phyloP scores from a whole-genome alignment of 768 basidiomycete genomes.

The Termitomyces sp. region DNA sequence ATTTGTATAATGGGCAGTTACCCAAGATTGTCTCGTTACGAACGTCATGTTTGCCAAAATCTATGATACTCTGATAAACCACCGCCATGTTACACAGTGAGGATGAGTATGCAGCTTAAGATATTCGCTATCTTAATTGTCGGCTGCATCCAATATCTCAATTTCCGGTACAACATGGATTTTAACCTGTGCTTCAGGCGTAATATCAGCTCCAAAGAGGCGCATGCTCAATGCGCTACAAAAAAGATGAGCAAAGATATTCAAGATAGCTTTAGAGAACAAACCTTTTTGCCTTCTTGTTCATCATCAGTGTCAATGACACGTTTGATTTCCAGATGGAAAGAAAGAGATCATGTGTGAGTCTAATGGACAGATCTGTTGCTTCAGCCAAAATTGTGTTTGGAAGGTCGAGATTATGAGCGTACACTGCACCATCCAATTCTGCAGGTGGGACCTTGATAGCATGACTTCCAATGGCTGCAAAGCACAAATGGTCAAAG shows the following conservation, averaged over 20 bases:
- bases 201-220: conserved; percentile 78
- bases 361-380: conserved; percentile 29
- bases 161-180: conserved; percentile 12
- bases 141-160: conserved; percentile 6
- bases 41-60: no score
- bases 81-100: neutral
- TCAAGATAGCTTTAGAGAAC: conserved; percentile 10
- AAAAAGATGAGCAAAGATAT: neutral
- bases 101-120: neutral
- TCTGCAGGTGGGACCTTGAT: conserved; percentile 58
- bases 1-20: no score
- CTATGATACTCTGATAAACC: no score
- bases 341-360: conserved; percentile 78
- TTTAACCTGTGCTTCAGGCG: conserved; percentile 30
- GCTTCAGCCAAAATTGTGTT: conserved; percentile 1
- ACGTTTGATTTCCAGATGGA: conserved; percentile 94
- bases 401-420: conserved; percentile 3
- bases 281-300: conserved; percentile 94
- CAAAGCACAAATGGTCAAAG: neutral
- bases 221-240: conserved; percentile 77
- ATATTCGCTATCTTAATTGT: neutral
- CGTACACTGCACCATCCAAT: conserved; percentile 50
- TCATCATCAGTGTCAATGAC: conserved; percentile 87
- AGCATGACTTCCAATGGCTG: conserved; percentile 69
- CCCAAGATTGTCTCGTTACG: no score